phyloP scores from a whole-genome alignment of 768 basidiomycete genomes.

The Clavulina sp. region DNA sequence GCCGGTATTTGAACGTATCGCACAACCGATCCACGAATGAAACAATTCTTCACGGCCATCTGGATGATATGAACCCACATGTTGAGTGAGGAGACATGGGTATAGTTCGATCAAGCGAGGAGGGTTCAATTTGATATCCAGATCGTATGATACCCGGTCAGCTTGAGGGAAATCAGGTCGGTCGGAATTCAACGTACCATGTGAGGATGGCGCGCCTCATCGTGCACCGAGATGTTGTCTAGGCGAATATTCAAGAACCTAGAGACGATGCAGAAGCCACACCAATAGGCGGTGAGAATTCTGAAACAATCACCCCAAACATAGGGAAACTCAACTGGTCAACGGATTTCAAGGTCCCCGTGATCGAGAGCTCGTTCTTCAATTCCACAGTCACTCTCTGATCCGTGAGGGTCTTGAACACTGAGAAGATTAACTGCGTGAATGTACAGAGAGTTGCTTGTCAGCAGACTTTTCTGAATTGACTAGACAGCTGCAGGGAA shows the following conservation, averaged over 20 bases:
- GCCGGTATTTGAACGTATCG: conserved; percentile 92
- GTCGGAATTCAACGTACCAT: conserved; percentile 39
- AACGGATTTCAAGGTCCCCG: conserved; percentile 88
- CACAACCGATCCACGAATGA: conserved; percentile 95
- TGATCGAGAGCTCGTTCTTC: conserved; percentile 96
- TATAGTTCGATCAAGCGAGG: neutral
- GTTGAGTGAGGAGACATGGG: neutral
- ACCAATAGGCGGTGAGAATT: neutral
- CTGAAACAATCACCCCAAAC: neutral
- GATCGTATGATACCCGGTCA: neutral
- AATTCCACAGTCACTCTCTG: conserved; percentile 93
- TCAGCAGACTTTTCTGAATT: too few relatives aligned
- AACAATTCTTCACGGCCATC: conserved; percentile 99
- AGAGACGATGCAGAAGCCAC: conserved; percentile 5
- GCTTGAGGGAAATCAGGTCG: neutral
- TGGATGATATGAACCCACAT: too few relatives aligned
- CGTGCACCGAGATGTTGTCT: conserved; percentile 82
- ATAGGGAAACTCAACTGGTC: conserved; percentile 50
- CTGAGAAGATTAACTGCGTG: conserved; percentile 84
- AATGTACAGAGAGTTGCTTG: too few relatives aligned
- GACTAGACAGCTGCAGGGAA: too few relatives aligned
- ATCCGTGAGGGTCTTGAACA: conserved; percentile 98
- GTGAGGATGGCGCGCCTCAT: conserved; percentile 88
- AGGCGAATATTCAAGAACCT: conserved; percentile 93
- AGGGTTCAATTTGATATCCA: too few relatives aligned